Evolutionary conservation across 805 yeast genomes (phyloP), one percentile per base, ranked within the genome.

Genomic region (Metschnikowia lochheadii): DNA sequence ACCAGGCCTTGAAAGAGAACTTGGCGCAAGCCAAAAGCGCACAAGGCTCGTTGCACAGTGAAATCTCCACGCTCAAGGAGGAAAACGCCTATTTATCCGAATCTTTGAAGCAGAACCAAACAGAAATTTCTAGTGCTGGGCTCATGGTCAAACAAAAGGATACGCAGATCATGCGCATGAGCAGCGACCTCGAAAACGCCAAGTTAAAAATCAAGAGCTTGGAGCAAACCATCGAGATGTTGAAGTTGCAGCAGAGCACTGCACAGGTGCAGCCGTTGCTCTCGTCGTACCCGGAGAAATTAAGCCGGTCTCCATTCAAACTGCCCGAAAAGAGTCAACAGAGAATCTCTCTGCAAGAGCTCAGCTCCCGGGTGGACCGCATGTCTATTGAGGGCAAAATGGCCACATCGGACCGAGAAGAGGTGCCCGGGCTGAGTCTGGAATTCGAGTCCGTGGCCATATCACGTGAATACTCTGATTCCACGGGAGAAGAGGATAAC

Each of bases 91-190:
- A 26, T 20, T 39, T 51, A 17, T 26, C 42, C 6, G 51, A 49
- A 20, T 40, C 44, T 32, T 21, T 53, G 18, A 55, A 40, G 17
- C 53, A 29, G 44, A 49, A 44, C 40, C 42, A 53, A 17, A 45
- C 43, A 2, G 55, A 81, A 45, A 75, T 76, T 44, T 80, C 84
- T 2, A 73, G 72, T 38, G 73, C 77, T 44, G 69, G 70, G 40
- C 69, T 84, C 57, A 70, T 76, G 49, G 62, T 80, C 21, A 85
- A 85, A 63, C 83, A 87, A 32, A 83, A 81, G 55, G 94, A 87
- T 44, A 81, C 88, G 0, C 89, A 84, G 61, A 64, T 87, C 7
- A 71, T 77, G 40, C 69, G 94, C 40, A 67, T 82, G 21, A 78
- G 72, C 39, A 77, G 82, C 43, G 94, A 88, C 59, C 64, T 83